A percentile compares a stretch with the other conserved stretches of the same genome.
Conservation (phyloP, 805 yeast species). For the Ogataea siamensis region DNA sequence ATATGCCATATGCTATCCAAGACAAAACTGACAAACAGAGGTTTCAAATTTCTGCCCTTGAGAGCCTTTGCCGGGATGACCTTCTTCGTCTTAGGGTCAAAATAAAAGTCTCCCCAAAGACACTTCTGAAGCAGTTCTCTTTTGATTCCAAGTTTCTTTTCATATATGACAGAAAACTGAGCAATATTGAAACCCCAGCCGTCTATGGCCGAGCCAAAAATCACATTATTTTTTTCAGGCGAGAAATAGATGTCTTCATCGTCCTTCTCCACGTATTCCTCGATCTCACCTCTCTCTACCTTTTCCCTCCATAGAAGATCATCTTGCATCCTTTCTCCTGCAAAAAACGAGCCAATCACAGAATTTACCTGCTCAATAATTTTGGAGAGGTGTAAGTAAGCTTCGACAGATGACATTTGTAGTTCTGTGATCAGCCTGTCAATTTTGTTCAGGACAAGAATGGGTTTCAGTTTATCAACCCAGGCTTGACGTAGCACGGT, state of each 20-base stretch:
- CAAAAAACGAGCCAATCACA: conserved; percentile 87
- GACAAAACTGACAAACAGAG: conserved; percentile 82
- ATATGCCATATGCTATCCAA: conserved; percentile 91
- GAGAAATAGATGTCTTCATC: conserved; percentile 83
- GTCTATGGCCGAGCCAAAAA: conserved; percentile 88
- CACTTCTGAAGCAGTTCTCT: conserved; percentile 75
- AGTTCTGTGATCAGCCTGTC: conserved; percentile 84
- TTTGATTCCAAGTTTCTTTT: conserved; percentile 79
- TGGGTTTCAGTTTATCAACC: conserved; percentile 86
- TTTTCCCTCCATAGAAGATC: conserved; percentile 75
- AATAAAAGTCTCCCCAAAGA: conserved; percentile 92
- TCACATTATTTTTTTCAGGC: conserved; percentile 85
- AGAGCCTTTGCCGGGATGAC: conserved; percentile 65
- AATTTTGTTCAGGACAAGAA: conserved; percentile 85
- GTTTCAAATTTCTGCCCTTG: conserved; percentile 62
- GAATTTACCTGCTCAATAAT: conserved; percentile 92
- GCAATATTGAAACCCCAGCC: conserved; percentile 97
- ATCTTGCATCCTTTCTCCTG: conserved; percentile 90
- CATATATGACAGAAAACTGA: conserved; percentile 85
- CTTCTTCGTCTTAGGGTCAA: conserved; percentile 87
- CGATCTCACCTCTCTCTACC: conserved; percentile 43
- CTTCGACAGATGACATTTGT: conserved; percentile 78
- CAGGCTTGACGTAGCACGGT: conserved; percentile 94
- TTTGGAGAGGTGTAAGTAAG: conserved; percentile 74
- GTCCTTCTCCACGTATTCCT: conserved; percentile 66